These are phyloP conservation scores for Vanilla planifolia DNA, from an alignment of 106 monocot genomes.

Conservation along the genomic window DNA sequence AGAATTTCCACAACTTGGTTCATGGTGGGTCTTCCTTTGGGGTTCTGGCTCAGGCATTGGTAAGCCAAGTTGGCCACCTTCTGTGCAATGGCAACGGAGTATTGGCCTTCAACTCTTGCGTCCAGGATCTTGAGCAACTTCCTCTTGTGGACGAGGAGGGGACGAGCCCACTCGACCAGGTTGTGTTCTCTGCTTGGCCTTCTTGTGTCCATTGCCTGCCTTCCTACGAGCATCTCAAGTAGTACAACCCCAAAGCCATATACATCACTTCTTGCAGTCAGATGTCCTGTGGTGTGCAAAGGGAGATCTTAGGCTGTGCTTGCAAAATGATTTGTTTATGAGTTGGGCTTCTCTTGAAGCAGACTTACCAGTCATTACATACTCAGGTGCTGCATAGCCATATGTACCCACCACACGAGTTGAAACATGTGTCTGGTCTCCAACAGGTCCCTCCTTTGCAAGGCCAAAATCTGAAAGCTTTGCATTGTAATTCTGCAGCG, in stretches of 20 bases:
- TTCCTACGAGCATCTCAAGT: slow-evolving; percentile 63
- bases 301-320: background rate
- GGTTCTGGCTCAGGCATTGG: slow-evolving; percentile 62
- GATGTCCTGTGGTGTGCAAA: slow-evolving; percentile 35
- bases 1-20: slow-evolving; percentile 47
- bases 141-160: slow-evolving; percentile 42
- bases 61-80: slow-evolving; percentile 50
- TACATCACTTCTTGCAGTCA: slow-evolving; percentile 60
- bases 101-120: slow-evolving; percentile 47
- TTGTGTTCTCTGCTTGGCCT: slow-evolving; percentile 49
- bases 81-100: slow-evolving; percentile 13
- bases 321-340: background rate
- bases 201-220: slow-evolving; percentile 50
- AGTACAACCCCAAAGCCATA: slow-evolving; percentile 80
- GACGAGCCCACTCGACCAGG: slow-evolving; percentile 74
- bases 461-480: slow-evolving; percentile 73
- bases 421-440: slow-evolving; percentile 65
- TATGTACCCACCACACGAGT: slow-evolving; percentile 71
- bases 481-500: slow-evolving; percentile 51
- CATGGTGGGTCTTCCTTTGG: slow-evolving; percentile 58
- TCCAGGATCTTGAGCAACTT: slow-evolving; percentile 57
- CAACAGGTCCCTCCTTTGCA: slow-evolving; percentile 62
- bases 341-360: background rate
- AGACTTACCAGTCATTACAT: slow-evolving; percentile 54
- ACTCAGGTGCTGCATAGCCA: slow-evolving; percentile 68